A percentile compares a stretch with the other conserved stretches of the same genome.
Evolutionary conservation across 2,329 filamentous ascomycete species (phyloP).

Genomic region (Alternaria novae-zelandiae): DNA sequence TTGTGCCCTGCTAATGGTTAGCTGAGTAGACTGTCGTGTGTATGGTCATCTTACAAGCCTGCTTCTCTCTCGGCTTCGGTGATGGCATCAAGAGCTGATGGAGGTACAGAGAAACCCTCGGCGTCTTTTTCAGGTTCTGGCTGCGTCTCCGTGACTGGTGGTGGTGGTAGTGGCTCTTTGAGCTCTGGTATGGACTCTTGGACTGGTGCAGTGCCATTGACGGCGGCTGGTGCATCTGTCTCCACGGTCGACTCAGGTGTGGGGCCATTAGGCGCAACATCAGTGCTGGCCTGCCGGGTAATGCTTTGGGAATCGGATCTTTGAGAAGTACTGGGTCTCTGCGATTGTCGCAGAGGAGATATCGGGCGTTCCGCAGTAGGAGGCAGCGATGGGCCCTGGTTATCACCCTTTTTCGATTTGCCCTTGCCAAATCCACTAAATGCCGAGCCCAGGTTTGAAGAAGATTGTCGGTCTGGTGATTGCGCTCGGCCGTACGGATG

Average conservation of each 20-base stretch:
- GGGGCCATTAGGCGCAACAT: constrained; percentile 42
- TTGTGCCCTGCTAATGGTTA: constrained; percentile 16
- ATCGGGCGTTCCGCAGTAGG: constrained; percentile 39
- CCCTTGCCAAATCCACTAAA: constrained; percentile 68
- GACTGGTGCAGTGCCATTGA: constrained; percentile 37
- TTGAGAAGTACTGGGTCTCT: constrained; percentile 39
- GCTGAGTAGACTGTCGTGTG: constrained; percentile 4
- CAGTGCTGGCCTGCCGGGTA: constrained; percentile 31
- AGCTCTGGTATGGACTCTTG: constrained; percentile 46
- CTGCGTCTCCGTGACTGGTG: constrained; percentile 25
- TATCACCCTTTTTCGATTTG: constrained; percentile 67
- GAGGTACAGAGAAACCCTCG: constrained; percentile 79
- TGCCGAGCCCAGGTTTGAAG: constrained; percentile 62
- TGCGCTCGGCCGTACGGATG: constrained; percentile 47
- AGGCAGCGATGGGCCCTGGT: constrained; percentile 47
- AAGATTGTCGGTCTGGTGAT: constrained; percentile 60
- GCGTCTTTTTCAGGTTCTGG: constrained; percentile 64
- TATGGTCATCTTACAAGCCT: constrained; percentile 34
- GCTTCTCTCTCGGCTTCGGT: constrained; percentile 75
- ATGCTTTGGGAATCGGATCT: constrained; percentile 43
- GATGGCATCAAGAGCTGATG: constrained; percentile 64
- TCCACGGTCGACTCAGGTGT: constrained; percentile 26
- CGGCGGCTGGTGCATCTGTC: constrained; percentile 23
- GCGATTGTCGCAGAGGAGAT: constrained; percentile 41
- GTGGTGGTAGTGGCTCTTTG: constrained; percentile 46